Evolutionary conservation across 345 rosid species (phyloP).

Genomic region (Psidium guajava): DNA sequence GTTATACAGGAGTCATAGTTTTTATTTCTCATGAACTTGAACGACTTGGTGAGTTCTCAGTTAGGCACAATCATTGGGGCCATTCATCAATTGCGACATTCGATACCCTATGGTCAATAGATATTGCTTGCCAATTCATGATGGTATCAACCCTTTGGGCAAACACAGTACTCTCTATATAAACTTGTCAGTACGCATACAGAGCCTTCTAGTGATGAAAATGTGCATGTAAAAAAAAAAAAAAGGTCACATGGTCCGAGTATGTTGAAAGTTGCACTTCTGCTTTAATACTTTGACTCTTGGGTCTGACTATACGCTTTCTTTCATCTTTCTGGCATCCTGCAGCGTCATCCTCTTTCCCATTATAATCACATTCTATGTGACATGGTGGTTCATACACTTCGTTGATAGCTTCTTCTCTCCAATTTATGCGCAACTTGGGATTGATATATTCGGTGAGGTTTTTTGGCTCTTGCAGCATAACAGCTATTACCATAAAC

Average conservation of each 20-base stretch:
- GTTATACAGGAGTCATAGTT: neutral
- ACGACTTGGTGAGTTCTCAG: neutral
- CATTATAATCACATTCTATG: constrained; percentile 85
- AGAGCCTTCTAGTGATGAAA: neutral
- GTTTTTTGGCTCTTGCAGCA: neutral
- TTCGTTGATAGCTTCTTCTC: constrained; percentile 98
- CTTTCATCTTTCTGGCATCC: constrained; percentile 9
- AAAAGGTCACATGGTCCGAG: neutral
- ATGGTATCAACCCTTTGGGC: neutral
- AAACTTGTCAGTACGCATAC: neutral
- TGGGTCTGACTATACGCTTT: neutral
- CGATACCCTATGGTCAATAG: neutral
- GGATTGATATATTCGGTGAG: constrained; percentile 89
- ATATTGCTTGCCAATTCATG: neutral
- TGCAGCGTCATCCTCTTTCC: constrained; percentile 96
- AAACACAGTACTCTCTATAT: neutral
- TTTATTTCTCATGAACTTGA: neutral
- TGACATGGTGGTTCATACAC: constrained; percentile 99
- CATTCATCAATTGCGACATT: neutral
- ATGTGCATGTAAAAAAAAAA: neutral
- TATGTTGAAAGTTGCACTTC: neutral
- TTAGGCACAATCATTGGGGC: neutral
- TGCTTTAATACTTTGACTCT: neutral
- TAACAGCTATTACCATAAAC: neutral
- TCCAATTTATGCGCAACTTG: constrained; percentile 87